Evolutionary conservation across 805 yeast genomes (phyloP).

Genomic region (Pichia gijzeniarum): DNA sequence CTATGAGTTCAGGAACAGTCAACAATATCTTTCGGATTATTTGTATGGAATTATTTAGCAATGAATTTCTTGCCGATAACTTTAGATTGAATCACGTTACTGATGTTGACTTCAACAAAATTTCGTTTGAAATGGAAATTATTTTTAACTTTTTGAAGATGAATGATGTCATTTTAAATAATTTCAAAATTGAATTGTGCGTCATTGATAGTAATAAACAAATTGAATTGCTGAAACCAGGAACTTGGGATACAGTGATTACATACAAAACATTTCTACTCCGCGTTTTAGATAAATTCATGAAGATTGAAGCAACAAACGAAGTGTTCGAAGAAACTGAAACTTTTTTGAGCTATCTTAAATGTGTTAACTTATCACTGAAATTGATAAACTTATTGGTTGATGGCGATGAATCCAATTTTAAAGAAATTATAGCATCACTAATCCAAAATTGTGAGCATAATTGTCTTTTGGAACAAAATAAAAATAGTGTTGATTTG

Average conservation of each 20-base stretch:
- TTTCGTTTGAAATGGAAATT: constrained; percentile 54
- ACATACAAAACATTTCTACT: constrained; percentile 56
- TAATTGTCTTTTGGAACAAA: constrained; percentile 1
- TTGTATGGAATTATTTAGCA: constrained; percentile 44
- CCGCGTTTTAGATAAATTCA: constrained; percentile 40
- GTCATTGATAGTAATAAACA: constrained; percentile 43
- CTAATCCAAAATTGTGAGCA: constrained; percentile 12
- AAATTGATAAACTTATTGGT: constrained; percentile 40
- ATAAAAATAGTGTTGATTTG: background rate
- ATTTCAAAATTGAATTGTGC: constrained; percentile 53
- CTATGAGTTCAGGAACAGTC: constrained; percentile 46
- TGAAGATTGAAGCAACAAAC: constrained; percentile 25
- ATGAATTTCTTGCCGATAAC: constrained; percentile 22
- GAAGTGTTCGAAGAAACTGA: constrained; percentile 15
- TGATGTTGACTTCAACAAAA: constrained; percentile 51
- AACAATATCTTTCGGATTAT: constrained; percentile 56
- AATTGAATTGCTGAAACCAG: constrained; percentile 35
- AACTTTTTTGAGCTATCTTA: constrained; percentile 26
- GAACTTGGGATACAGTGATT: constrained; percentile 43
- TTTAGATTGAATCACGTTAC: constrained; percentile 20
- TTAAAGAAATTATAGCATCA: constrained; percentile 28
- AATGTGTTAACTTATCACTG: constrained; percentile 38
- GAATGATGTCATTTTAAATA: constrained; percentile 38
- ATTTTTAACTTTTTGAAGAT: constrained; percentile 46
- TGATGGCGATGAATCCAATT: constrained; percentile 53